Evolutionary conservation across 805 yeast genomes (phyloP), one percentile per base, ranked within the genome.

Genomic region (Suhomyces kilbournensis): DNA sequence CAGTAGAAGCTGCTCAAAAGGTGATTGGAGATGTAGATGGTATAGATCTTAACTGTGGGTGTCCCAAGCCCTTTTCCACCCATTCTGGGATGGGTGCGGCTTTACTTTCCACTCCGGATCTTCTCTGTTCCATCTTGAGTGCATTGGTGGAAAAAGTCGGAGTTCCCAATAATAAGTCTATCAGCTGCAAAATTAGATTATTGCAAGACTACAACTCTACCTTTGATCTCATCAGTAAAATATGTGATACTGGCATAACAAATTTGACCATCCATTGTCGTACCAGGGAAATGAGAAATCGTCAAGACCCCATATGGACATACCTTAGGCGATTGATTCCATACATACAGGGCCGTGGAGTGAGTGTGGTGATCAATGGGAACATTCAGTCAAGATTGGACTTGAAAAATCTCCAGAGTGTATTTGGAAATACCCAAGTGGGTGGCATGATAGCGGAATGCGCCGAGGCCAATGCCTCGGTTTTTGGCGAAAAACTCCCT

Each of bases 1-100:
- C 99, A 0, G 96, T 91, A 1, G 74, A 86, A 55, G 99, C 97
- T 1, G 97, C 96, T 0, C 71, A 79, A 49, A 77, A 85, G 43
- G 88, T 94, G 3, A 90, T 92, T 7, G 64, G 76, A 1, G 98
- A 94, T 67, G 98, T 94, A 2, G 91, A 83, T 56, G 98, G 96
- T 7, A 87, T 94, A 4, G 99, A 94, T 66, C 78, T 94, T 53
- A 94, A 94, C 67, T 90, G 97, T 26, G 99, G 99, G 4, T 94
- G 99, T 70, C 99, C 99, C 3, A 94, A 93, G 66, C 97, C 91
- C 59, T 94, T 94, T 63, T 88, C 96, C 1, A 79, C 91, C 2
- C 99, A 94, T 68, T 78, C 96, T 0, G 99, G 99, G 0, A 94
- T 94, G 98, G 99, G 99, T 4, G 97, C 98, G 2, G 97, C 97